These are phyloP conservation scores for Russula foetens DNA, from an alignment of 768 basidiomycete species.

Conservation along the genomic window DNA sequence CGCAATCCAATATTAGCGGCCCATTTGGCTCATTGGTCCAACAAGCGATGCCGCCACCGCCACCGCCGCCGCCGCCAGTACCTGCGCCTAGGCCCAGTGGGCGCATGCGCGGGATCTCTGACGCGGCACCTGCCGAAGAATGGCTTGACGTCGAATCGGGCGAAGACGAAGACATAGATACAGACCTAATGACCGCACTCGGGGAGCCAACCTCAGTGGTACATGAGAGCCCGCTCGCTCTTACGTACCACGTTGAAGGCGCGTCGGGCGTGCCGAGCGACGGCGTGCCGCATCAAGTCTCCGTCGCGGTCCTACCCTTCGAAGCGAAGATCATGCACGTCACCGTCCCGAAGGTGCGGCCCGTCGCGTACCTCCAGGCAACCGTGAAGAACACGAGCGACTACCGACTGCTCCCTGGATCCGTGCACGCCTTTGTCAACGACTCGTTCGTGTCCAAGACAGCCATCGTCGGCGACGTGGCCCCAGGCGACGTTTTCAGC, in stretches of 20 bases:
- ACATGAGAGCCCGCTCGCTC: conserved; percentile 45
- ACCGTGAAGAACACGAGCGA: conserved; percentile 49
- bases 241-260: conserved; percentile 45
- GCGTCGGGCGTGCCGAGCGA: conserved; percentile 46
- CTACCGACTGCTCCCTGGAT: conserved; percentile 46
- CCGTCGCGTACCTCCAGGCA: conserved; percentile 40
- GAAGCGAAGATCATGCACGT: conserved; percentile 40
- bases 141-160: background rate
- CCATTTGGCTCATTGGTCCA: no score
- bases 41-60: no score
- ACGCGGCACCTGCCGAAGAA: background rate
- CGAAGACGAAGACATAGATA: background rate
- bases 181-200: background rate
- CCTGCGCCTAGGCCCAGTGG: no score
- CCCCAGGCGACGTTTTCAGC: conserved; percentile 41
- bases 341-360: conserved; percentile 40
- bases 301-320: conserved; percentile 42
- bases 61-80: background rate
- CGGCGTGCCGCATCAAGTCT: conserved; percentile 45
- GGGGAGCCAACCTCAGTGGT: conserved; percentile 36
- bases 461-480: conserved; percentile 39
- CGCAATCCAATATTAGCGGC: no score
- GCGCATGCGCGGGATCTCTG: no score
- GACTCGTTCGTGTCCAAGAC: conserved; percentile 52
- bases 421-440: conserved; percentile 47